These are phyloP conservation scores for Didymellaceae sp. DNA, from an alignment of 2,329 filamentous ascomycete genomes.

Conservation along the genomic window DNA sequence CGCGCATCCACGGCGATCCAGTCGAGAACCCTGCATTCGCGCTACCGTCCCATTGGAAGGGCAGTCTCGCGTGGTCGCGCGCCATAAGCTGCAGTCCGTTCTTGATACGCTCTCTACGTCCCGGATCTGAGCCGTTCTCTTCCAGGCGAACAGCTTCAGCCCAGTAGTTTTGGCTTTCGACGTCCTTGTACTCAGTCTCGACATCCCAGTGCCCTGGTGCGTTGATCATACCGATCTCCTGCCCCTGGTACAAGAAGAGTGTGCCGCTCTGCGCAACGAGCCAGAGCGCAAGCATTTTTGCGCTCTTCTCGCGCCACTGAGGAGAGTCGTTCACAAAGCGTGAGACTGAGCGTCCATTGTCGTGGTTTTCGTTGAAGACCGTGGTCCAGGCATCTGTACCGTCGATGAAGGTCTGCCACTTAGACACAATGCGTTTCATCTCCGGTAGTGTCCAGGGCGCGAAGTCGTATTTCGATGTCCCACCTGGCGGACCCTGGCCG, in stretches of 20 bases:
- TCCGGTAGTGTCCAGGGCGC: conserved; percentile 51
- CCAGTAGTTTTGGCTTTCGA: conserved; percentile 59
- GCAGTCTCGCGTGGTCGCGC: conserved; percentile 73
- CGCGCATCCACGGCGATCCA: conserved; percentile 71
- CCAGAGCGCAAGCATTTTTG: conserved; percentile 63
- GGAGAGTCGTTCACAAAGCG: conserved; percentile 59
- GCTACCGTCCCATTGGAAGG: conserved; percentile 72
- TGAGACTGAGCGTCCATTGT: conserved; percentile 63
- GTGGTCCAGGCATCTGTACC: conserved; percentile 61
- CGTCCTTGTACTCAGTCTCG: conserved; percentile 66
- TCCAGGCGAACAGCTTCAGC: conserved; percentile 37
- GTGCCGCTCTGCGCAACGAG: conserved; percentile 59
- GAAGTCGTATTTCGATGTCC: conserved; percentile 41
- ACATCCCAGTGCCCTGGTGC: conserved; percentile 58
- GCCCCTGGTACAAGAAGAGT: conserved; percentile 66
- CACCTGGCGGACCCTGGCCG: conserved; percentile 45
- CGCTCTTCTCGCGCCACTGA: conserved; percentile 53
- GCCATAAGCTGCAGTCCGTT: conserved; percentile 64
- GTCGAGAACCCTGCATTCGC: conserved; percentile 70
- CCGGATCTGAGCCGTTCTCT: conserved; percentile 38
- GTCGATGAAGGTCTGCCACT: conserved; percentile 59
- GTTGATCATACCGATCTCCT: conserved; percentile 68
- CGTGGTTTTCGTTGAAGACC: conserved; percentile 69
- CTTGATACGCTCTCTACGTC: conserved; percentile 43
- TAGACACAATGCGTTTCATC: conserved; percentile 50